Evolutionary conservation across 2,329 filamentous ascomycete species (phyloP).

Genomic region (Lachnellula hyalina): DNA sequence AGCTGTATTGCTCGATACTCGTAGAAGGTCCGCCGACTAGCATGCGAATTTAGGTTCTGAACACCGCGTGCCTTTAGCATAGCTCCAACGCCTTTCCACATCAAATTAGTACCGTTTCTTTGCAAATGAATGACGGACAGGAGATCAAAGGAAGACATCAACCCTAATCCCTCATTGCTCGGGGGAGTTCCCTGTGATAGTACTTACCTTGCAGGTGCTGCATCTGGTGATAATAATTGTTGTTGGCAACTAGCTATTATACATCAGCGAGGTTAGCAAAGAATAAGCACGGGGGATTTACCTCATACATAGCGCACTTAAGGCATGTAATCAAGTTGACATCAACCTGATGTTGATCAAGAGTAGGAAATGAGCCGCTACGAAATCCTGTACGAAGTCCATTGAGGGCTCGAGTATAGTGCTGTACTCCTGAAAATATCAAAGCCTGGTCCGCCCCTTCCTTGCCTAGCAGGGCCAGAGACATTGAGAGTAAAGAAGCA

Average conservation of each 20-base stretch:
- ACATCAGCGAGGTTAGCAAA: neutral
- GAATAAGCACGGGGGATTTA: neutral
- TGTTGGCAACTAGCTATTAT: constrained; percentile 6
- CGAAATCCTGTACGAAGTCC: constrained; percentile 2
- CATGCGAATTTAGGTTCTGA: constrained; percentile 3
- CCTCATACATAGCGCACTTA: constrained; percentile 12
- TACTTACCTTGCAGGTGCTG: constrained; percentile 4
- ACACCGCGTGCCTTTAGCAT: constrained; percentile 8
- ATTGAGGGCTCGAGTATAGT: constrained; percentile 10
- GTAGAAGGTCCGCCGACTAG: constrained; percentile 9
- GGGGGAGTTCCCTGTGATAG: no score
- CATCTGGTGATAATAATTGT: neutral
- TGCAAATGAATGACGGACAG: no score
- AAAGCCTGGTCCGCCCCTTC: neutral
- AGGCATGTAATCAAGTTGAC: constrained; percentile 7
- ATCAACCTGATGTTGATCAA: constrained; percentile 4
- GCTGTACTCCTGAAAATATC: constrained; percentile 1
- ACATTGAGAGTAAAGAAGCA: constrained; percentile 9
- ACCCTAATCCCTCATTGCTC: no score
- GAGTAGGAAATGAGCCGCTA: neutral
- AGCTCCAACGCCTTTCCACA: constrained; percentile 1
- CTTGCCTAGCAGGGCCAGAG: constrained; percentile 3
- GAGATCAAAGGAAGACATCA: no score
- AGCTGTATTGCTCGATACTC: constrained; percentile 10
- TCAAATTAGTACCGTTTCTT: no score